Percentiles rank a stretch among this genome's conserved stretches.
Evolutionary conservation across 306 rosid species (phyloP).

Genomic region (Acacia crassicarpa): DNA sequence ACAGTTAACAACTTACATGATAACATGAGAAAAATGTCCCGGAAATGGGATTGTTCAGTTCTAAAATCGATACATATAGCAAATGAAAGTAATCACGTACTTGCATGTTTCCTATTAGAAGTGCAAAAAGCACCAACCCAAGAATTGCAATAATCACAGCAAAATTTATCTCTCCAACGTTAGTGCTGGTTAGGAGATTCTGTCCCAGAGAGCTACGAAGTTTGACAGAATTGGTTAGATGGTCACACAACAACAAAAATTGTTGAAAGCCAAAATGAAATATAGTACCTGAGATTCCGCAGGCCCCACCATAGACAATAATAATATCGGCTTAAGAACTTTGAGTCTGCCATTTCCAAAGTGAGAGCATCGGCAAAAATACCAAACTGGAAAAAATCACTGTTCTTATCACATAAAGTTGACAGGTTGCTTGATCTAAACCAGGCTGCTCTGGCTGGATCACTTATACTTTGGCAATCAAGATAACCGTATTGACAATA

Average conservation of each 20-base stretch:
- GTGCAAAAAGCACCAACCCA: conserved; percentile 59
- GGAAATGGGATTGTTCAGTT: not conserved
- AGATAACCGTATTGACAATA: conserved; percentile 47
- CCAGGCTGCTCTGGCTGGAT: conserved; percentile 47
- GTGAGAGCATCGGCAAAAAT: conserved; percentile 50
- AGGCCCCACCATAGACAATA: conserved; percentile 61
- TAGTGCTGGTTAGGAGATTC: conserved; percentile 53
- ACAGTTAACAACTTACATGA: not conserved
- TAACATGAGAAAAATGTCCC: not conserved
- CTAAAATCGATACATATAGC: not conserved
- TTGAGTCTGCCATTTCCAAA: conserved; percentile 29
- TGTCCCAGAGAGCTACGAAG: conserved; percentile 57
- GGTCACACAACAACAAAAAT: not conserved
- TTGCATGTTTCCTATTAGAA: conserved; percentile 65
- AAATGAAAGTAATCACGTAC: conserved; percentile 31
- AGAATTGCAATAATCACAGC: conserved; percentile 56
- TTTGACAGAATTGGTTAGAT: conserved; percentile 26
- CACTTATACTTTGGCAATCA: conserved; percentile 36
- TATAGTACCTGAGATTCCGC: conserved; percentile 46
- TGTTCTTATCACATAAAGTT: conserved; percentile 39
- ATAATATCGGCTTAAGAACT: conserved; percentile 52
- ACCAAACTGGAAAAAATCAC: conserved; percentile 53
- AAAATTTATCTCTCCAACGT: conserved; percentile 53
- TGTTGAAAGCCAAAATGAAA: not conserved
- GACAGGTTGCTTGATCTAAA: conserved; percentile 57